Conservation (phyloP, 1,284 basidiomycete genomes). For the Cutaneotrichosporon sp. region DNA sequence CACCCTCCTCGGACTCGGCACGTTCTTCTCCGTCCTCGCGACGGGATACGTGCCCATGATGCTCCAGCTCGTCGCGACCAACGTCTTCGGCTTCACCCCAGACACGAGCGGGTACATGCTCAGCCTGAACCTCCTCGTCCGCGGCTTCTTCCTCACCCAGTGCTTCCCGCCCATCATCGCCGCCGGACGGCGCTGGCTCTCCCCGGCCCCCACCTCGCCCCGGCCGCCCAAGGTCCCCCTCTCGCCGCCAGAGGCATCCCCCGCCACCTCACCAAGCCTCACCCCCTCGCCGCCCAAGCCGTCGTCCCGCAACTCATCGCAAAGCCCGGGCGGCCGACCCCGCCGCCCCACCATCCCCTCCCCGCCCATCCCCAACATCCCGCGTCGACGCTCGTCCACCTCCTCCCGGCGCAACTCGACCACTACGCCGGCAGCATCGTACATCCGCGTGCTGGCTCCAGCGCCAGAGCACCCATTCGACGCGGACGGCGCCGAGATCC, state of each 20-base stretch:
- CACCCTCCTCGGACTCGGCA: constrained; percentile 42
- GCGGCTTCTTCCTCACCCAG: constrained; percentile 47
- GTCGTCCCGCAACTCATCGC: not conserved
- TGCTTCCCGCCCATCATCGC: constrained; percentile 48
- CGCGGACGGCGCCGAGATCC: constrained; percentile 29
- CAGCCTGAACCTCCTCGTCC: constrained; percentile 37
- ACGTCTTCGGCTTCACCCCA: constrained; percentile 43
- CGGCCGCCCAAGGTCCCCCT: no score
- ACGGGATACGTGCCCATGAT: constrained; percentile 48
- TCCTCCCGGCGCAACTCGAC: not conserved
- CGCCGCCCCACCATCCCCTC: constrained; percentile 3
- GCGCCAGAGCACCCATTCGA: constrained; percentile 27
- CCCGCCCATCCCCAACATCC: constrained; percentile 11
- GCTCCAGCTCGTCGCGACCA: constrained; percentile 47
- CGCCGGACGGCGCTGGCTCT: constrained; percentile 30
- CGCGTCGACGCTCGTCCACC: not conserved
- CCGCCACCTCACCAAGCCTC: constrained; percentile 1
- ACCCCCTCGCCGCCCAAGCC: not conserved
- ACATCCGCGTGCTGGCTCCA: not conserved
- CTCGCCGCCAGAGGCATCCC: not conserved
- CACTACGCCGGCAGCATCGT: not conserved
- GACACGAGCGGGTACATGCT: constrained; percentile 43
- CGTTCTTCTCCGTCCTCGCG: constrained; percentile 49
- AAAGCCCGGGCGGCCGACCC: not conserved
- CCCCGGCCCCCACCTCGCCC: not conserved